Evolutionary conservation across 2,329 filamentous ascomycete species (phyloP).

Genomic region (Calonectria henricotiae): DNA sequence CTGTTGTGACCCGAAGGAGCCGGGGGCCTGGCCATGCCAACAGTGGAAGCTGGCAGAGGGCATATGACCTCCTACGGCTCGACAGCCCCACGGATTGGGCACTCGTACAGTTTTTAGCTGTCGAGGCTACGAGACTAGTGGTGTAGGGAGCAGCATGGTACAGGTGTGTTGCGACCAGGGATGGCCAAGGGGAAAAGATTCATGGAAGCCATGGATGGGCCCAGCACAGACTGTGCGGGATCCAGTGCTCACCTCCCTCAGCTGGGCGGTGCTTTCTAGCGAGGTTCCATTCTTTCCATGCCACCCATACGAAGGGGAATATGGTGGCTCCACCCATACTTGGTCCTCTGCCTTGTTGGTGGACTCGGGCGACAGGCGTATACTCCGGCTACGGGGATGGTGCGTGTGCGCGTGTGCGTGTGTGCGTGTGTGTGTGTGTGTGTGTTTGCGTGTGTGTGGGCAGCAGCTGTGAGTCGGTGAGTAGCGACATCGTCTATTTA

Average conservation of each 20-base stretch:
- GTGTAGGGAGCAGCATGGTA: neutral
- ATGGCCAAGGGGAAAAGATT: slow-evolving; percentile 13
- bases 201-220: slow-evolving; percentile 27
- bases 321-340: slow-evolving; percentile 30
- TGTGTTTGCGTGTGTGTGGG: slow-evolving; percentile 23
- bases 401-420: slow-evolving; percentile 21
- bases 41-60: slow-evolving; percentile 5
- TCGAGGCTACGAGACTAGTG: slow-evolving; percentile 13
- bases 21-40: slow-evolving; percentile 27
- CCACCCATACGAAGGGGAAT: slow-evolving; percentile 27
- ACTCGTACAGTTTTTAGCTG: slow-evolving; percentile 3
- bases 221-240: slow-evolving; percentile 36
- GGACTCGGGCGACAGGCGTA: slow-evolving; percentile 14
- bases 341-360: slow-evolving; percentile 28
- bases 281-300: slow-evolving; percentile 39
- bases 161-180: slow-evolving; percentile 14
- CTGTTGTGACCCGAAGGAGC: slow-evolving; percentile 46
- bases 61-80: slow-evolving; percentile 40
- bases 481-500: slow-evolving; percentile 13
- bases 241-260: slow-evolving; percentile 26
- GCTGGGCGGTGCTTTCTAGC: slow-evolving; percentile 36
- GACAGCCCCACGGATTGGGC: slow-evolving; percentile 1
- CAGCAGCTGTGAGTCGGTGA: slow-evolving; percentile 21
- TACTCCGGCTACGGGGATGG: slow-evolving; percentile 28
- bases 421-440: slow-evolving; percentile 13